Evolutionary conservation across 2,329 filamentous ascomycete species (phyloP).

Genomic region (Dichotomopilus funicola): DNA sequence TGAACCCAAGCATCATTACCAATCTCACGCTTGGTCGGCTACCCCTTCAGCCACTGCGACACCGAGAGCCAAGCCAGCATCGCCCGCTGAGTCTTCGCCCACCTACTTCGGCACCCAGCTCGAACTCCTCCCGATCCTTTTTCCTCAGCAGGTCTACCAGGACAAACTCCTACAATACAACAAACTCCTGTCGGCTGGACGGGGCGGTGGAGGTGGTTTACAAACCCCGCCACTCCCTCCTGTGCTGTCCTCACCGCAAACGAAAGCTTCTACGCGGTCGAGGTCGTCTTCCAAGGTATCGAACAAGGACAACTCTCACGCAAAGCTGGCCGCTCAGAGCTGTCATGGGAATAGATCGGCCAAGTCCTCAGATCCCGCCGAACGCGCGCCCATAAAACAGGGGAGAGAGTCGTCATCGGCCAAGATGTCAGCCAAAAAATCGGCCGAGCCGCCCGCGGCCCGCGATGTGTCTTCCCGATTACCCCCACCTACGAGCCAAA

Average conservation of each 20-base stretch:
- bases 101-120: constrained; percentile 29
- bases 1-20: constrained; percentile 44
- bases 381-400: constrained; percentile 53
- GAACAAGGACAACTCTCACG: constrained; percentile 43
- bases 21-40: constrained; percentile 35
- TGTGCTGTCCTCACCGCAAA: constrained; percentile 48
- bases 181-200: constrained; percentile 53
- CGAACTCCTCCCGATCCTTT: constrained; percentile 50
- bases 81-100: constrained; percentile 28
- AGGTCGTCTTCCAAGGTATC: constrained; percentile 56
- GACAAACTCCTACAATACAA: constrained; percentile 60
- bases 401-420: constrained; percentile 42
- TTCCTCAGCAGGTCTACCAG: constrained; percentile 55
- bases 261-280: constrained; percentile 51
- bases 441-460: constrained; percentile 14
- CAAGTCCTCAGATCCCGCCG: constrained; percentile 51
- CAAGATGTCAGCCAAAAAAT: constrained; percentile 41
- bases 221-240: constrained; percentile 51
- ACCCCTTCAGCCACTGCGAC: constrained; percentile 25
- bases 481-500: constrained; percentile 12
- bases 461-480: constrained; percentile 15
- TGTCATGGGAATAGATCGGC: constrained; percentile 60
- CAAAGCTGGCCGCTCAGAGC: constrained; percentile 44
- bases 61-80: constrained; percentile 29
- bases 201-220: constrained; percentile 46